Percentiles rank a stretch among this genome's conserved stretches.
These are phyloP conservation scores for Silene noctiflora DNA, from an alignment of 179 eudicot genomes.

Conservation along the genomic window DNA sequence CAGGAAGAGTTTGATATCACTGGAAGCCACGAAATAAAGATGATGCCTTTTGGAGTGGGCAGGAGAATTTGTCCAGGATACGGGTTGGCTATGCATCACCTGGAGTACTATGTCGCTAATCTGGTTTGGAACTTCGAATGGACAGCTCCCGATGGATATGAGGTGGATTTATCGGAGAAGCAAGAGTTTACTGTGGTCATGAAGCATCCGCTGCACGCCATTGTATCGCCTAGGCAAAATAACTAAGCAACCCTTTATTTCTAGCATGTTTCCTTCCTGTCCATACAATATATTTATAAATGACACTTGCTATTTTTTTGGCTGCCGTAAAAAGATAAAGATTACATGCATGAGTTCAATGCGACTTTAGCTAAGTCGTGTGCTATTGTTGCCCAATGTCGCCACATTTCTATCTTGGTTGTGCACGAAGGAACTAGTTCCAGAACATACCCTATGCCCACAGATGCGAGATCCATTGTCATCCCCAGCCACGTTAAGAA, in stretches of 20 bases:
- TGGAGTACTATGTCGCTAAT: constrained; percentile 20
- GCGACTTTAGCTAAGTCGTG: too few relatives aligned
- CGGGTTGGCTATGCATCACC: constrained; percentile 15
- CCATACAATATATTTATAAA: background rate
- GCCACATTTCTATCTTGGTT: background rate
- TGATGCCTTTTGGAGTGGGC: constrained; percentile 20
- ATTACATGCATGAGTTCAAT: too few relatives aligned
- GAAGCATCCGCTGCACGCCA: constrained; percentile 16
- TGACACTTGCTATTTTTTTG: background rate
- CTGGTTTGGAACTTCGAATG: constrained; percentile 13
- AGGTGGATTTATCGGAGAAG: constrained; percentile 17
- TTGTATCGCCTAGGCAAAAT: constrained; percentile 14
- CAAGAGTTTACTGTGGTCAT: constrained; percentile 16
- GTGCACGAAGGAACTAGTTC: background rate
- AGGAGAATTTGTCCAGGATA: constrained; percentile 18
- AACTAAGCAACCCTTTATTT: background rate
- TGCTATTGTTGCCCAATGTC: background rate
- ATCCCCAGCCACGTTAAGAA: background rate
- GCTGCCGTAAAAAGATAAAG: too few relatives aligned
- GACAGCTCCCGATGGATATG: constrained; percentile 10
- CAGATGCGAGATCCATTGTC: too few relatives aligned
- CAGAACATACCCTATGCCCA: background rate
- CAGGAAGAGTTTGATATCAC: constrained; percentile 17
- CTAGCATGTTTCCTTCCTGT: background rate
- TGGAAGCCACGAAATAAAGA: constrained; percentile 20